Evolutionary conservation across 2,329 filamentous ascomycete species (phyloP), one percentile per base, ranked within the genome.

Genomic region (Fusarium odoratissimum): DNA sequence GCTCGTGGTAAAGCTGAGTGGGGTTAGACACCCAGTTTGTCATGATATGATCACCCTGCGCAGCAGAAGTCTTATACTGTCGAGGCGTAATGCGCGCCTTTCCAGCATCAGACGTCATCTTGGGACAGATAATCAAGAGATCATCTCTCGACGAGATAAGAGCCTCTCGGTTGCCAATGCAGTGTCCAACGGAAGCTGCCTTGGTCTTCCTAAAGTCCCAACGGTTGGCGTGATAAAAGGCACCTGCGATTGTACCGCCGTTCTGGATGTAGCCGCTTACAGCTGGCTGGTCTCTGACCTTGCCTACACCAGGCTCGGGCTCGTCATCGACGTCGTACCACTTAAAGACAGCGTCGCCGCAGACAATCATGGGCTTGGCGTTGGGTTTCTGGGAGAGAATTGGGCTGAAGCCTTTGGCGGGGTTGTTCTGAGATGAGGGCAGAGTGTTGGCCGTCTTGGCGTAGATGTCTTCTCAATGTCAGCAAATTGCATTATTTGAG

Each of bases 1-100:
- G 60, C 60, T 66, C 63, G 9, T 66, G 63, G 21, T 54, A 66
- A 4, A 66, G 30, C 35, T 66, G 63, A 0, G 63, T 65, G 1
- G 44, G 42, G 37, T 65, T 65, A 0, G 63, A 66, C 1, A 66
- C 60, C 42, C 19, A 64, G 30, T 25, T 54, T 8, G 9, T 16
- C 42, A 11, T 41, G 21, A 19, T 59, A 1, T 25, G 1, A 8
- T 38, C 33, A 25, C 63, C 60, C 3, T 25, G 19, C 1, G 37
- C 10, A 6, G 63, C 63, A 1, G 60, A 65, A 5, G 60, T 4
- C 10, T 66, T 66, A 3, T 58, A 65, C 8, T 65, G 48, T 3
- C 31, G 7, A 6, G 37, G 60, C 0, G 63, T 42, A 0, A 14
- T 10, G 0, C 37, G 37, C 3, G 60, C 37, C 6, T 21, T 31